A percentile compares a stretch with the other conserved stretches of the same genome.
Evolutionary conservation across 2,329 filamentous ascomycete genomes (phyloP).

Genomic region (Botryosphaeria dothidea): DNA sequence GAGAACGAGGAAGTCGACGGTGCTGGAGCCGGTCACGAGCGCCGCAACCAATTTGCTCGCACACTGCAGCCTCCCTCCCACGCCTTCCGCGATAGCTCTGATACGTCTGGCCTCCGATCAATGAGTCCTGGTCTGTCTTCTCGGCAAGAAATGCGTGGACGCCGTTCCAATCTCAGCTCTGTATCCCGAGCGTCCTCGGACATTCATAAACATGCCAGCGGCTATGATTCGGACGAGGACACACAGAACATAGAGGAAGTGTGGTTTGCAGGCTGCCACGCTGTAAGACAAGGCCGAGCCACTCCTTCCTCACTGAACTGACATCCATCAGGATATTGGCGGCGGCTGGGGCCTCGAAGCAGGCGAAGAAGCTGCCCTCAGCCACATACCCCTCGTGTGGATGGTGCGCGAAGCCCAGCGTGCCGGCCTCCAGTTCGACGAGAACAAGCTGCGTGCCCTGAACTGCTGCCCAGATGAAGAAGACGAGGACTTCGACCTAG

Average conservation of each 20-base stretch:
- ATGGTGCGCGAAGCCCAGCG: constrained; percentile 66
- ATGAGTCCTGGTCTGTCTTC: constrained; percentile 32
- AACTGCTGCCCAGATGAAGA: constrained; percentile 58
- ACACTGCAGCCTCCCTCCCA: neutral
- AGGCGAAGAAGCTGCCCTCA: constrained; percentile 60
- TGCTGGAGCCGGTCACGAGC: neutral
- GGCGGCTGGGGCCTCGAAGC: constrained; percentile 67
- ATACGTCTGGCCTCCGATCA: constrained; percentile 35
- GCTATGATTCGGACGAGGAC: constrained; percentile 38
- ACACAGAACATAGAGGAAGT: constrained; percentile 77
- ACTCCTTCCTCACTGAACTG: neutral
- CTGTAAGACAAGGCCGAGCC: constrained; percentile 33
- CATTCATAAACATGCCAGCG: constrained; percentile 20
- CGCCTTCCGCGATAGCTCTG: constrained; percentile 34
- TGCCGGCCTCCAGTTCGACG: constrained; percentile 71
- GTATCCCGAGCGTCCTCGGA: neutral
- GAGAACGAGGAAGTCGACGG: constrained; percentile 33
- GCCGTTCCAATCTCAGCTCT: constrained; percentile 3
- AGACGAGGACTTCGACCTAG: constrained; percentile 11
- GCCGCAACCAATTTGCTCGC: constrained; percentile 11
- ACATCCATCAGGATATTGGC: constrained; percentile 60
- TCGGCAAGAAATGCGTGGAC: constrained; percentile 18
- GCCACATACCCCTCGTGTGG: constrained; percentile 69
- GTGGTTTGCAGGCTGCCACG: constrained; percentile 79
- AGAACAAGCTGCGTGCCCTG: constrained; percentile 66